Conservation (phyloP, 208 protist genomes). For the Acanthamoeba triangularis region DNA sequence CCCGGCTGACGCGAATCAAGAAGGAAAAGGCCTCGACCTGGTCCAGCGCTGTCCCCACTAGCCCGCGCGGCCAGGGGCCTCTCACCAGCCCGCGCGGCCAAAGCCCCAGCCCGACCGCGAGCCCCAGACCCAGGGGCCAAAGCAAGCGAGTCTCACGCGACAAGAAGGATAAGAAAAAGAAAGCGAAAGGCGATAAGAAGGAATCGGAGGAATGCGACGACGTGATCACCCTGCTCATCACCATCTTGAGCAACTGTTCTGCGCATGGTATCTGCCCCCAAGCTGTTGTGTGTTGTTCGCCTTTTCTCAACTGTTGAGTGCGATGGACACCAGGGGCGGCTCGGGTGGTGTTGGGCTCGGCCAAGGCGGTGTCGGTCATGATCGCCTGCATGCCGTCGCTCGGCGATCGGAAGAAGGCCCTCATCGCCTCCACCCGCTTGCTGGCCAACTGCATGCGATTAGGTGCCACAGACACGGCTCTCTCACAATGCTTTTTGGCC, state of each 20-base stretch:
- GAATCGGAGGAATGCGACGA: not conserved
- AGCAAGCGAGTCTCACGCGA: not conserved
- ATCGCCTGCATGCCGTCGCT: not conserved
- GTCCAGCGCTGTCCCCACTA: not conserved
- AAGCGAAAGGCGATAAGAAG: not conserved
- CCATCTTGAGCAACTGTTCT: slow-evolving; percentile 9
- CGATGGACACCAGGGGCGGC: not conserved
- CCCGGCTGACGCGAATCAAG: not conserved
- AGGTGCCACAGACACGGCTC: not conserved
- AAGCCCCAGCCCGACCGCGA: not conserved
- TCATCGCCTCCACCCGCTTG: not conserved
- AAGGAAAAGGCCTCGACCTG: not conserved
- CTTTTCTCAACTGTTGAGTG: not conserved
- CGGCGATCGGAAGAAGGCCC: not conserved
- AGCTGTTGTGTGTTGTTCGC: too few relatives aligned
- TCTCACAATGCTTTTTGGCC: not conserved
- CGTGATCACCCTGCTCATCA: not conserved
- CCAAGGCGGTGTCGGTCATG: not conserved
- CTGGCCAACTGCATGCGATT: slow-evolving; percentile 36
- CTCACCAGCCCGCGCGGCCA: not conserved
- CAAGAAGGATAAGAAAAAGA: slow-evolving; percentile 44
- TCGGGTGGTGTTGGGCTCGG: not conserved
- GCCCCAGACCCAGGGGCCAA: not conserved
- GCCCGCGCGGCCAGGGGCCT: not conserved
- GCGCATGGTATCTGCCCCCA: not conserved